Percentiles rank a stretch among this genome's conserved stretches.
These are phyloP conservation scores for Flammula alnicola DNA, from an alignment of 1,284 basidiomycete genomes.

Conservation along the genomic window DNA sequence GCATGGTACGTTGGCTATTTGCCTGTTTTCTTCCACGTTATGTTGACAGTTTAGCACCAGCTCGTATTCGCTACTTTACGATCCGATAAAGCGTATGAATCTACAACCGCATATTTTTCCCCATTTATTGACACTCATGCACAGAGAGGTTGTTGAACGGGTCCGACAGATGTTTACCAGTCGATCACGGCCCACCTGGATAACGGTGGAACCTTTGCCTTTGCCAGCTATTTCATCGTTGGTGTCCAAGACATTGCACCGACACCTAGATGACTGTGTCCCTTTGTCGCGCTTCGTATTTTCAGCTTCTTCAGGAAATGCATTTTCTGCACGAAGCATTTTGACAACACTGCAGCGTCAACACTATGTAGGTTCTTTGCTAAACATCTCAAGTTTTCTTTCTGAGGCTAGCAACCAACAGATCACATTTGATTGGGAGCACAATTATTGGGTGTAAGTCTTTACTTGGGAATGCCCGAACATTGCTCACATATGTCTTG, in stretches of 20 bases:
- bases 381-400: neutral
- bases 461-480: neutral
- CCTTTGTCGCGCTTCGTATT: conserved; percentile 59
- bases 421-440: conserved; percentile 65
- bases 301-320: conserved; percentile 64
- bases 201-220: conserved; percentile 61
- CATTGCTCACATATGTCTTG: neutral
- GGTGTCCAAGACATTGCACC: conserved; percentile 64
- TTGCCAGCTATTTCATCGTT: conserved; percentile 59
- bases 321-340: conserved; percentile 66
- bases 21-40: neutral
- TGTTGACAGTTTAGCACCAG: conserved; percentile 34
- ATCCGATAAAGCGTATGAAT: conserved; percentile 56
- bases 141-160: conserved; percentile 51
- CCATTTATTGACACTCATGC: conserved; percentile 8
- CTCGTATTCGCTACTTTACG: conserved; percentile 70
- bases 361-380: conserved; percentile 45
- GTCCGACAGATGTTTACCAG: conserved; percentile 60
- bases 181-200: conserved; percentile 64
- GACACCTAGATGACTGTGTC: conserved; percentile 58
- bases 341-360: conserved; percentile 63
- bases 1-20: conserved; percentile 49
- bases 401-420: conserved; percentile 27
- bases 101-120: neutral
- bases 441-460: conserved; percentile 65